Percentiles rank a stretch among this genome's conserved stretches.
These are phyloP conservation scores for Skeletonema potamos DNA, from an alignment of 108 stramenopile genomes.

Conservation along the genomic window DNA sequence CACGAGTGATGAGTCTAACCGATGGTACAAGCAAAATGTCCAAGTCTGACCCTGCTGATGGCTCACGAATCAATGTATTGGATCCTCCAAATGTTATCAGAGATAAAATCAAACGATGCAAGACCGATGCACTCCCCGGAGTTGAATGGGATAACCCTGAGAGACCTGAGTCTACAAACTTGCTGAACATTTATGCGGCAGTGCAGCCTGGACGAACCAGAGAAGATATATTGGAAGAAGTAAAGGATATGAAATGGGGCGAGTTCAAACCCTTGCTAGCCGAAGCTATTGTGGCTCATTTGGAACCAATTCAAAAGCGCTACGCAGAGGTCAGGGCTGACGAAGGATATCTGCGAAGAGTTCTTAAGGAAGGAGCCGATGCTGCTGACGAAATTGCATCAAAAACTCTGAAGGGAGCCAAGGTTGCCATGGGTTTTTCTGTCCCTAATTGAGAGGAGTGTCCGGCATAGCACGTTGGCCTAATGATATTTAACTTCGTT, in stretches of 20 bases:
- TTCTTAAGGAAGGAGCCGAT: slow-evolving; percentile 92
- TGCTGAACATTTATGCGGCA: slow-evolving; percentile 93
- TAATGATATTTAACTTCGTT: too few species aligned
- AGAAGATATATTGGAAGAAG: slow-evolving; percentile 85
- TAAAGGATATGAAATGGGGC: slow-evolving; percentile 90
- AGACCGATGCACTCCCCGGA: slow-evolving; percentile 89
- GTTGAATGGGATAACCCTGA: slow-evolving; percentile 97
- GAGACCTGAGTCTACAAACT: slow-evolving; percentile 96
- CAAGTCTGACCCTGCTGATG: slow-evolving; percentile 91
- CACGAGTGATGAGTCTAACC: slow-evolving; percentile 97
- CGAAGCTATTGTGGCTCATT: slow-evolving; percentile 90
- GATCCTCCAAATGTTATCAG: slow-evolving; percentile 92
- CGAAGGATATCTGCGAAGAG: slow-evolving; percentile 71
- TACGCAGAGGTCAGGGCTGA: slow-evolving; percentile 92
- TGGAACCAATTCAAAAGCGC: slow-evolving; percentile 92
- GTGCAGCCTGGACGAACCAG: slow-evolving; percentile 78
- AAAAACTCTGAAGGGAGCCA: slow-evolving; percentile 78
- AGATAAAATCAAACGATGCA: slow-evolving; percentile 94
- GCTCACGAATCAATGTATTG: slow-evolving; percentile 93
- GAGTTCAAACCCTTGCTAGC: slow-evolving; percentile 96
- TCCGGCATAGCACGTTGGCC: too few species aligned
- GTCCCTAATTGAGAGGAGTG: slow-evolving; percentile 12
- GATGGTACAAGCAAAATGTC: slow-evolving; percentile 98
- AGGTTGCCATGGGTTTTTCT: slow-evolving; percentile 95
- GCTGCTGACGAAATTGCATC: slow-evolving; percentile 92